A percentile compares a stretch with the other conserved stretches of the same genome.
phyloP scores from a whole-genome alignment of 768 basidiomycete species.

The Kwoniella pini region DNA sequence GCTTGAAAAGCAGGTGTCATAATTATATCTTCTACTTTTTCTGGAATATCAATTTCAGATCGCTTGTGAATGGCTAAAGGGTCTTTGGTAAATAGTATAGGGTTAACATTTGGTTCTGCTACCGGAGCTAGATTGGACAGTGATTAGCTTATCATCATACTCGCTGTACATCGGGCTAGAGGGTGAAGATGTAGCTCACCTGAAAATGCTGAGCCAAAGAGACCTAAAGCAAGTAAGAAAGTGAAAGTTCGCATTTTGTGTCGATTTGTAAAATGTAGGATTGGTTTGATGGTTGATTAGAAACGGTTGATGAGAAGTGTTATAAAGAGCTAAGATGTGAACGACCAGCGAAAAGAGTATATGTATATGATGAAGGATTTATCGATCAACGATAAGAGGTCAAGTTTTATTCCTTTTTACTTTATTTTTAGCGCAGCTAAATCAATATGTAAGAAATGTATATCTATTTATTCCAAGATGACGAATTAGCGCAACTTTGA shows the following conservation, averaged over 20 bases:
- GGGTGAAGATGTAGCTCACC: slow-evolving; percentile 17
- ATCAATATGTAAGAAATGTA: background rate
- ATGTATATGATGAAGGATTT: background rate
- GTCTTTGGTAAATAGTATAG: slow-evolving; percentile 32
- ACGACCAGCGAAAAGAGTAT: background rate
- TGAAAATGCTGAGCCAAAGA: slow-evolving; percentile 24
- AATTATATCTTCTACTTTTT: background rate
- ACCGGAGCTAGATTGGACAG: background rate
- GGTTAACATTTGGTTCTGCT: slow-evolving; percentile 5
- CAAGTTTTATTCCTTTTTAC: background rate
- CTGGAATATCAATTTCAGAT: slow-evolving; percentile 10
- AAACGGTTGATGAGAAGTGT: background rate
- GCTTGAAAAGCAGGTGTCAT: slow-evolving; percentile 12
- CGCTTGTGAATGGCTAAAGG: slow-evolving; percentile 31
- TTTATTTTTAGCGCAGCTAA: background rate
- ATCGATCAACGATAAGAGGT: background rate
- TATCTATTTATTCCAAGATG: no score
- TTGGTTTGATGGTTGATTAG: background rate
- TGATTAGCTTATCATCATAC: no score
- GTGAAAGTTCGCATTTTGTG: slow-evolving; percentile 28
- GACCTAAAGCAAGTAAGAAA: slow-evolving; percentile 26
- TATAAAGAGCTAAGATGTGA: background rate
- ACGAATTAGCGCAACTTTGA: slow-evolving; percentile 9
- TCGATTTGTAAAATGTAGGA: background rate
- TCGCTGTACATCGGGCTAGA: no score